Conservation (phyloP, 176 grass and related monocot species). For the Oryza coarctata region DNA sequence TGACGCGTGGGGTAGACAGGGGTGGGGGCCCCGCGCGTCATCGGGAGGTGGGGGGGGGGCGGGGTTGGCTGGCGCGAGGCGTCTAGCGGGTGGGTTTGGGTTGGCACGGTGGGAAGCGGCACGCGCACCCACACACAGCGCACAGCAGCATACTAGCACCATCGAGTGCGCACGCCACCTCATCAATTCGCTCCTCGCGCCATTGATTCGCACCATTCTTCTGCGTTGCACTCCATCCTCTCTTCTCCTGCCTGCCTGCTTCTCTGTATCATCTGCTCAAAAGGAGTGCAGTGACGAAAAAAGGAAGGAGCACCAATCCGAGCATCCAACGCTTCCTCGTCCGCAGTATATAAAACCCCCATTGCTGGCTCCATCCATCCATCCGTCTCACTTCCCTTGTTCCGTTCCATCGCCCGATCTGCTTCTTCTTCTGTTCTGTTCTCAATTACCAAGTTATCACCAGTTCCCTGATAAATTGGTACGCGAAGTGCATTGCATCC, state of each 20-base stretch:
- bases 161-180: not conserved
- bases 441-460: not conserved
- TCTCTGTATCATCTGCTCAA: slow-evolving; percentile 34
- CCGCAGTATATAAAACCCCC: slow-evolving; percentile 38
- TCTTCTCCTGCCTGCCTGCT: not conserved
- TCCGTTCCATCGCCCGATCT: not conserved
- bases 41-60: too few relatives aligned
- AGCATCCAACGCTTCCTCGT: slow-evolving; percentile 40
- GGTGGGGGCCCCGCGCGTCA: too few relatives aligned
- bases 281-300: slow-evolving; percentile 35
- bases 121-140: not conserved
- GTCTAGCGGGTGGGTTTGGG: not conserved
- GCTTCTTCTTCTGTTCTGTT: not conserved
- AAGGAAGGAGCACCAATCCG: slow-evolving; percentile 24
- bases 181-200: not conserved
- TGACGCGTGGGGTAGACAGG: too few relatives aligned
- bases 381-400: not conserved
- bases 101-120: not conserved
- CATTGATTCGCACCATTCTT: not conserved
- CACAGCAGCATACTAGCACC: not conserved
- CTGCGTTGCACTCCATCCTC: not conserved
- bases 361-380: slow-evolving; percentile 27
- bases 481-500: not conserved
- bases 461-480: not conserved
- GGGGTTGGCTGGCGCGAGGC: too few relatives aligned